phyloP scores from a whole-genome alignment of 495 filamentous ascomycete genomes.

The Oidiodendron maius region DNA sequence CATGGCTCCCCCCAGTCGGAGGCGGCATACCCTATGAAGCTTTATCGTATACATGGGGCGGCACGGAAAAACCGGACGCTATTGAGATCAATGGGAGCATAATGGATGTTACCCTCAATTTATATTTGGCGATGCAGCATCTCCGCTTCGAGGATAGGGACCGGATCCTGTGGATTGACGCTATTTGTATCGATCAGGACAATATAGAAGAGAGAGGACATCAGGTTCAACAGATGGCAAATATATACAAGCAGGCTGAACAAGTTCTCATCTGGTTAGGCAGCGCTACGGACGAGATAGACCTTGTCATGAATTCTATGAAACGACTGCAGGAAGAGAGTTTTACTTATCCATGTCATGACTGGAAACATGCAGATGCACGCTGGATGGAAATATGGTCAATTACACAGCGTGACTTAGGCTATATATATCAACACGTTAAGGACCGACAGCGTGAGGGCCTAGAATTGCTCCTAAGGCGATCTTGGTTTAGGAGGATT shows the following conservation, averaged over 20 bases:
- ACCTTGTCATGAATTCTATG: conserved; percentile 10
- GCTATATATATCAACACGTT: background rate
- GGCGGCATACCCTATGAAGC: background rate
- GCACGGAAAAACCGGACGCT: background rate
- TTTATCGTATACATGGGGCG: conserved; percentile 3
- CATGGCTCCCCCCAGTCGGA: background rate
- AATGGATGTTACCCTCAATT: conserved; percentile 12
- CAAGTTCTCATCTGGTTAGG: conserved; percentile 11
- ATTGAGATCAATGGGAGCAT: conserved; percentile 7
- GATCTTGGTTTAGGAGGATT: no score
- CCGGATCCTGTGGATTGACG: conserved; percentile 13
- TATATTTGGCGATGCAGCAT: conserved; percentile 8
- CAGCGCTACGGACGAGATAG: background rate
- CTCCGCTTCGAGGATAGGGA: conserved; percentile 6
- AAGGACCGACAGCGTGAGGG: conserved; percentile 4
- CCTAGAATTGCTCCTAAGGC: conserved; percentile 11
- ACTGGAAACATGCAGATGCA: background rate
- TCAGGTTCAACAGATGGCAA: conserved; percentile 16
- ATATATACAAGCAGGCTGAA: conserved; percentile 15
- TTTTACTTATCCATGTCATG: background rate
- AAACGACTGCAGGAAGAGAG: background rate
- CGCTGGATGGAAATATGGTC: conserved; percentile 6
- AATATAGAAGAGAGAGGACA: conserved; percentile 14
- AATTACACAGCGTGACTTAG: background rate
- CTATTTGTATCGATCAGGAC: no score